These are phyloP conservation scores for Pelomyxa schiedti DNA, from an alignment of 78 protist genomes.

Conservation along the genomic window DNA sequence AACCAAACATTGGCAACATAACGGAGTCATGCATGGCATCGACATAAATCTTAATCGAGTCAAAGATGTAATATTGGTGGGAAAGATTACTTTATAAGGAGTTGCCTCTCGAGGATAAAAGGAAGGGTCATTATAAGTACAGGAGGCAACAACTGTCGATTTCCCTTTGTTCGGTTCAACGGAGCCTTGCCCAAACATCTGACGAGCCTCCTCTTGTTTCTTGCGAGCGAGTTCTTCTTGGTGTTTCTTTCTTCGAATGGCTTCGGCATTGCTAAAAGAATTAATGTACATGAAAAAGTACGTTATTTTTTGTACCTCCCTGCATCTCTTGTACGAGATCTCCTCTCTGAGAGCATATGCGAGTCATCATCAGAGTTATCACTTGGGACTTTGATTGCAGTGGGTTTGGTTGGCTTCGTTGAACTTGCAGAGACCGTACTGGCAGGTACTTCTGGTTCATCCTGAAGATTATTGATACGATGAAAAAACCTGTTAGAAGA, in stretches of 20 bases:
- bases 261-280: neutral
- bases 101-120: neutral
- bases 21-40: constrained; percentile 54
- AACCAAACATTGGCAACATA: constrained; percentile 74
- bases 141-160: neutral
- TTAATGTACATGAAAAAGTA: neutral
- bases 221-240: neutral
- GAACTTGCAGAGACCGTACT: constrained; percentile 18
- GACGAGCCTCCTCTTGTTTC: neutral
- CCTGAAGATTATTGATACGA: constrained; percentile 26
- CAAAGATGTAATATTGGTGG: neutral
- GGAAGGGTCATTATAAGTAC: neutral
- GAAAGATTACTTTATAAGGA: neutral
- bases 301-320: neutral
- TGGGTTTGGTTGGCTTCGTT: constrained; percentile 5
- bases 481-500: too few species aligned
- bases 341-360: neutral
- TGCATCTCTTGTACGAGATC: neutral
- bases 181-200: too few species aligned
- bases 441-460: constrained; percentile 16
- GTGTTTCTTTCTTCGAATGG: neutral
- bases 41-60: constrained; percentile 34
- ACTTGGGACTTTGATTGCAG: constrained; percentile 20
- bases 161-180: neutral
- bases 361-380: neutral